Percentiles rank a stretch among this genome's conserved stretches.
Evolutionary conservation across 352 stramenopile genomes (phyloP).

Genomic region (Pythium volutum): DNA sequence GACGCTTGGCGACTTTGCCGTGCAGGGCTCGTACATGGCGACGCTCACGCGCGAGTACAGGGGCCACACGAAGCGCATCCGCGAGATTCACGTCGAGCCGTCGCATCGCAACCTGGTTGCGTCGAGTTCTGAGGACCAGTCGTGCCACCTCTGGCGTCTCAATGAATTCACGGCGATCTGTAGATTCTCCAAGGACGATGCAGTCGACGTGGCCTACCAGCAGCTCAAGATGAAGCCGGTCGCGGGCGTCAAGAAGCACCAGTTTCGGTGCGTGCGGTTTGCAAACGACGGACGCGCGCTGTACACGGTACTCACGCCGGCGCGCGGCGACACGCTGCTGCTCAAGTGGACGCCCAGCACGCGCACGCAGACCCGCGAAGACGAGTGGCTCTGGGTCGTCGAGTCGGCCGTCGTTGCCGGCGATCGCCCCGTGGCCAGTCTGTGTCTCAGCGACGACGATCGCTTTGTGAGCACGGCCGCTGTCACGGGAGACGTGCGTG

Average conservation of each 20-base stretch:
- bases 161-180: constrained; percentile 60
- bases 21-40: constrained; percentile 46
- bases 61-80: constrained; percentile 76
- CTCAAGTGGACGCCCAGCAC: constrained; percentile 79
- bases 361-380: constrained; percentile 58
- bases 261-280: constrained; percentile 82
- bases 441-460: constrained; percentile 75
- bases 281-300: constrained; percentile 59
- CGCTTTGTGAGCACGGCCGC: constrained; percentile 65
- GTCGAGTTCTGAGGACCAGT: constrained; percentile 74
- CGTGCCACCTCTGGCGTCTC: constrained; percentile 78
- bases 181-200: constrained; percentile 77
- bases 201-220: constrained; percentile 58
- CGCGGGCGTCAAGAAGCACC: constrained; percentile 53
- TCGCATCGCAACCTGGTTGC: constrained; percentile 79
- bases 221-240: constrained; percentile 42
- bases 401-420: constrained; percentile 49
- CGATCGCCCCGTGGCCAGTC: constrained; percentile 69
- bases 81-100: constrained; percentile 74
- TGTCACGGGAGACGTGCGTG: constrained; percentile 69
- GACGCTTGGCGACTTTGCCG: constrained; percentile 53
- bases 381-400: constrained; percentile 72
- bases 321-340: constrained; percentile 72
- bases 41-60: constrained; percentile 74
- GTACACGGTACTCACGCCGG: constrained; percentile 73